Base-by-base conservation (phyloP, 495 filamentous ascomycete species). In the Extremus antarcticus region DNA sequence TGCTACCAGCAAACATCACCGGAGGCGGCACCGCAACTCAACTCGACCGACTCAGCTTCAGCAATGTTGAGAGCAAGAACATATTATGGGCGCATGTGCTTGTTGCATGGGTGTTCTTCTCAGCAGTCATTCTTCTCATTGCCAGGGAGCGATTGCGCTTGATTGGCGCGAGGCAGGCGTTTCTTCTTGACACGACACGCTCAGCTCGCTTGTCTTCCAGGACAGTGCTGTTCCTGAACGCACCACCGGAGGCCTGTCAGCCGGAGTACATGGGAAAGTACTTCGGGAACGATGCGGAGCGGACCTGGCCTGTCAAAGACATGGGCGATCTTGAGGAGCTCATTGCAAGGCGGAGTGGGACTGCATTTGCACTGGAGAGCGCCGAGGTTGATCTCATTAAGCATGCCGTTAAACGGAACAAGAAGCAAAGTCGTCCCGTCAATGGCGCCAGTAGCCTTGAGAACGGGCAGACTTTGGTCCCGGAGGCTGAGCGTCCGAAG, bases 1-100 rank as follows among this genome's bases (percentile, higher is more conserved):
- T 95, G 45, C 88, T 94, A 67, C 88, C 91, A 0, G 72, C 95
- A 69, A 90, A 95, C 66, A 81, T 78, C 21, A 95, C 88, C 13
- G 86, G 85, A 2, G 79, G 78, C 22, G 78, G 71, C 15, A 72
- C 72, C 0, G 76, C 79, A n/a, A 68, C 63, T 0, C 71, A 85
- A 60, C 75, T 88, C 10, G 82, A 86, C 47, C 66, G 65, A 10
- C 63, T 88, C 40, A 82, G 80, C 25, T 85, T 87, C 53, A 83
- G 84, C 43, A 87, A 88, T 63, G 70, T 87, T 43, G 68, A 62
- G 16, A 62, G 78, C 21, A 68, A 70, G 3, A 72, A 58, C 4
- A 69, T 71, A 46, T 79, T 81, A 47, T 87, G 82, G 51, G 84
- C 81, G 15, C 84, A 87, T 64, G 78, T 76, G 1, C 59, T 78